These are phyloP conservation scores for Triticum aestivum DNA, from an alignment of 176 grass and related monocot species.

Conservation along the genomic window IWGSC_CS_RefSeq_v2.1 NC_057807.1:556634980-556635479, in stretches of 20 bases:
- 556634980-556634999: constrained; percentile 99
- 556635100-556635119: constrained; percentile 99
- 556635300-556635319: neutral
- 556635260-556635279: constrained; percentile 9
- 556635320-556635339: constrained; percentile 24
- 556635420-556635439: constrained; percentile 2
- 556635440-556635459: constrained; percentile 13
- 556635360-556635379: constrained; percentile 16
- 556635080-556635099: neutral
- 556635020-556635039: neutral
- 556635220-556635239: constrained; percentile 44
- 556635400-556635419: neutral
- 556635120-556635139: constrained; percentile 95
- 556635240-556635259: constrained; percentile 31
- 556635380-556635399: constrained; percentile 8
- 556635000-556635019: constrained; percentile 67
- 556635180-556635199: constrained; percentile 97
- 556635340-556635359: constrained; percentile 5
- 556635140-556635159: constrained; percentile 67
- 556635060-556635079: neutral
- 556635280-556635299: constrained; percentile 31
- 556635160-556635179: constrained; percentile 48
- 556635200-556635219: constrained; percentile 41
- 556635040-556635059: constrained; percentile 10
- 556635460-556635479: constrained; percentile 37